phyloP scores from a whole-genome alignment of 768 basidiomycete species.

The Flagelloscypha sp. region DNA sequence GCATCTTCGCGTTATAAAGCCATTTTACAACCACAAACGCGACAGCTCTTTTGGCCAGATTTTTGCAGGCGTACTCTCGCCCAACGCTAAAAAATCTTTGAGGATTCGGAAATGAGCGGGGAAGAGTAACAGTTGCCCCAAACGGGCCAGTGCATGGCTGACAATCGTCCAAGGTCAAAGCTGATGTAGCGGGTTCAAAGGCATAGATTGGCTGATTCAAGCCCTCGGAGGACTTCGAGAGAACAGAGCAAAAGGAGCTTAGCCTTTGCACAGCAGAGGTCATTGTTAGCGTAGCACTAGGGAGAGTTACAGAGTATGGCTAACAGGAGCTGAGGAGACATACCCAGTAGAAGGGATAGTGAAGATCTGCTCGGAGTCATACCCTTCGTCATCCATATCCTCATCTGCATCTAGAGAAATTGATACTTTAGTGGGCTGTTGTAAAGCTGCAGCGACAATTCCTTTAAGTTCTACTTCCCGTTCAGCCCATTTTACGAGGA shows the following conservation, averaged over 20 bases:
- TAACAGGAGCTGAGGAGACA: constrained; percentile 10
- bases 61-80: constrained; percentile 30
- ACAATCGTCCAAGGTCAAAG: constrained; percentile 10
- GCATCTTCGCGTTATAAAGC: constrained; percentile 31
- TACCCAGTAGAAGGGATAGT: constrained; percentile 60
- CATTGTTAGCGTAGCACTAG: constrained; percentile 65
- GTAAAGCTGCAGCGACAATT: constrained; percentile 61
- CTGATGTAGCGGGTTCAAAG: constrained; percentile 57
- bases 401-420: constrained; percentile 17
- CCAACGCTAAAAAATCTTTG: constrained; percentile 30
- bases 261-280: constrained; percentile 63
- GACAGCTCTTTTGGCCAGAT: constrained; percentile 35
- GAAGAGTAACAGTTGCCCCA: constrained; percentile 35
- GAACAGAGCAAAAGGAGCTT: constrained; percentile 64
- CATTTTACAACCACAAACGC: constrained; percentile 42
- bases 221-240: constrained; percentile 48
- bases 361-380: constrained; percentile 28
- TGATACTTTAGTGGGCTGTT: constrained; percentile 27
- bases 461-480: constrained; percentile 49
- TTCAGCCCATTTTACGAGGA: constrained; percentile 35
- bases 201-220: constrained; percentile 57
- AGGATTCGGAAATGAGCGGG: constrained; percentile 22
- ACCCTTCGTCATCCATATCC: too few relatives aligned
- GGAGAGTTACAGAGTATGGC: neutral
- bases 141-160: constrained; percentile 30